Conservation (phyloP, 495 filamentous ascomycete species). For the Tuber umbilicatum region DNA sequence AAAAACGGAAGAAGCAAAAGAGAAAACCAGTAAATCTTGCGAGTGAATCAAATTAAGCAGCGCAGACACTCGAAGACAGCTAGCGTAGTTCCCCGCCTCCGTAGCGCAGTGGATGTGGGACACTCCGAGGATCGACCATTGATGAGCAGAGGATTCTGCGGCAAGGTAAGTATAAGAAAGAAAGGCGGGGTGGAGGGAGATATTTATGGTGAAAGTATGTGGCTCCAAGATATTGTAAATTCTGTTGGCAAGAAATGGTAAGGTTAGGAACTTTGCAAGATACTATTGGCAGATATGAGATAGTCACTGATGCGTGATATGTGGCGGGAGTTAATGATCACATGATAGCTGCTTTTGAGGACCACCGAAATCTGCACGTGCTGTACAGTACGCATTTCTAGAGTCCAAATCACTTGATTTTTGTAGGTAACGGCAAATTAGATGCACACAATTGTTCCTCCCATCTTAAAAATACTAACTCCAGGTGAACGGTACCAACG, state of each 20-base stretch:
- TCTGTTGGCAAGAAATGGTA: neutral
- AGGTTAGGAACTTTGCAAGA: neutral
- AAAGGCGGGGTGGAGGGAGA: neutral
- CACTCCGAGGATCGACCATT: neutral
- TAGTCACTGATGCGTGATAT: neutral
- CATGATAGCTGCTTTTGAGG: neutral
- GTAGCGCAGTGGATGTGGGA: neutral
- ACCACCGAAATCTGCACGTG: neutral
- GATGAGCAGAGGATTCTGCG: neutral
- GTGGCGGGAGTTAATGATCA: neutral
- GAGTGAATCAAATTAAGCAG: neutral
- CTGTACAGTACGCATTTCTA: neutral
- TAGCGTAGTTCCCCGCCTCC: neutral
- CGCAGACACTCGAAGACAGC: neutral
- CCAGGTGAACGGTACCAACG: neutral
- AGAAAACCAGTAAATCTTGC: neutral
- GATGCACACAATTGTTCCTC: too few species aligned
- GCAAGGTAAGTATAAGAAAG: too few species aligned
- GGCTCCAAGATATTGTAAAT: neutral
- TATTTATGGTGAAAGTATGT: neutral
- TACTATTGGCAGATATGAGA: neutral
- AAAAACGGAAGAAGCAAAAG: neutral
- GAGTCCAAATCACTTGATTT: neutral
- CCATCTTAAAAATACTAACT: neutral
- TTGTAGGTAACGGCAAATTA: neutral